phyloP scores from a whole-genome alignment of 2,329 filamentous ascomycete genomes.

The Rutstroemia sp. region DNA sequence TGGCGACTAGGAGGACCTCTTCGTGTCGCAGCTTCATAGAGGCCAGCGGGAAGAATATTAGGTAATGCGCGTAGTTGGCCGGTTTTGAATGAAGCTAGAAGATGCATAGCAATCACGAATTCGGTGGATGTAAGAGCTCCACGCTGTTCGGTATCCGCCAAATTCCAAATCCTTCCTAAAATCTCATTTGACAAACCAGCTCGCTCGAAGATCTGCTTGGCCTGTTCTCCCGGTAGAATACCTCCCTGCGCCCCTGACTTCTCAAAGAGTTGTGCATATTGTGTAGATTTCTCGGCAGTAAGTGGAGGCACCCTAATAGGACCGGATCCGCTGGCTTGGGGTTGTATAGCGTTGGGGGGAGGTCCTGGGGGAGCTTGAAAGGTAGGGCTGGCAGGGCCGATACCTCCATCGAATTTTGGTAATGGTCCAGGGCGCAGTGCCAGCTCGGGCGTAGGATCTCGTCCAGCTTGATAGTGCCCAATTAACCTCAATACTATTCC shows the following conservation, averaged over 20 bases:
- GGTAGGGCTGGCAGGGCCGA: conserved; percentile 32
- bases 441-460: conserved; percentile 71
- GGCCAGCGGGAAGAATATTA: conserved; percentile 68
- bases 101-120: conserved; percentile 97
- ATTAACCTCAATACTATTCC: conserved; percentile 89
- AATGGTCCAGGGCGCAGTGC: conserved; percentile 82
- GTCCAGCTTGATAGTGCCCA: conserved; percentile 85
- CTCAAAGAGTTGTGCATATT: conserved; percentile 87
- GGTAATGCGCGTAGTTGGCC: conserved; percentile 75
- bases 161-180: conserved; percentile 90
- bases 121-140: conserved; percentile 81
- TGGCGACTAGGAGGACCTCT: conserved; percentile 41
- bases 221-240: conserved; percentile 74
- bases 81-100: conserved; percentile 85
- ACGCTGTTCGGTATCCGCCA: conserved; percentile 88
- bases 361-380: conserved; percentile 42
- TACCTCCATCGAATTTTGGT: conserved; percentile 80
- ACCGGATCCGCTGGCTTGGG: conserved; percentile 53
- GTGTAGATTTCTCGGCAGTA: conserved; percentile 78
- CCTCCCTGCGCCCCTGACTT: conserved; percentile 74
- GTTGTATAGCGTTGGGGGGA: conserved; percentile 37
- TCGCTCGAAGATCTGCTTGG: conserved; percentile 92
- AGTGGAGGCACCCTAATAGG: conserved; percentile 84
- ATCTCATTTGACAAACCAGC: conserved; percentile 83
- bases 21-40: conserved; percentile 85